Percentiles rank a stretch among this genome's conserved stretches.
Evolutionary conservation across 1,284 basidiomycete species (phyloP).

Genomic region (Ceratobasidium sp.): DNA sequence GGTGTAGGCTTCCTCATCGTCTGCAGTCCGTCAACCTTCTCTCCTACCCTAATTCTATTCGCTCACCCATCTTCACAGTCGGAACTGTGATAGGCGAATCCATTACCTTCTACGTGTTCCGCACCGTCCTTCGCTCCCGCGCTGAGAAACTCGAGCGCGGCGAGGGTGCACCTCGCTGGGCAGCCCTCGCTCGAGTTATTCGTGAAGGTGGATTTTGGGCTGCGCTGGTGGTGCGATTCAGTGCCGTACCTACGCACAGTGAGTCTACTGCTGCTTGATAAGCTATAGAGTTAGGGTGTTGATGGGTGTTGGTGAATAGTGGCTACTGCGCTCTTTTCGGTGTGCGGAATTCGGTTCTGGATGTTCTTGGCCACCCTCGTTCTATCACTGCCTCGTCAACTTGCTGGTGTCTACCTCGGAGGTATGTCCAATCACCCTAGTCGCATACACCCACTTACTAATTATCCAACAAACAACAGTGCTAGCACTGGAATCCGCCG

Average conservation of each 20-base stretch:
- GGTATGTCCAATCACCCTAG: background rate
- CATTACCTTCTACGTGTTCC: slow-evolving; percentile 34
- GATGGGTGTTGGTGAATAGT: background rate
- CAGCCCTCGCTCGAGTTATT: slow-evolving; percentile 35
- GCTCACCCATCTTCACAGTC: slow-evolving; percentile 1
- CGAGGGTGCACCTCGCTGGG: slow-evolving; percentile 18
- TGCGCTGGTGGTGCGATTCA: slow-evolving; percentile 20
- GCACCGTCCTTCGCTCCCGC: slow-evolving; percentile 33
- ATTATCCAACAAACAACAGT: background rate
- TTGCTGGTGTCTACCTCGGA: slow-evolving; percentile 43
- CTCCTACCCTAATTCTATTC: too few species aligned
- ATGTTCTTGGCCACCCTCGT: slow-evolving; percentile 31
- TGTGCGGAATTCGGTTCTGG: slow-evolving; percentile 21
- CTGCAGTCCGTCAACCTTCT: slow-evolving; percentile 19
- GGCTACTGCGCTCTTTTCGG: slow-evolving; percentile 24
- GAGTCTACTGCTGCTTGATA: background rate
- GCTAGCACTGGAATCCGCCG: slow-evolving; percentile 21
- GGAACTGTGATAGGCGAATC: slow-evolving; percentile 29
- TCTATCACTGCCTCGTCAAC: slow-evolving; percentile 33
- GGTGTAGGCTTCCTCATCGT: slow-evolving; percentile 26
- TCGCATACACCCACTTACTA: background rate
- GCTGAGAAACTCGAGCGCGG: slow-evolving; percentile 32
- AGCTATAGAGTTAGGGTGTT: too few species aligned
- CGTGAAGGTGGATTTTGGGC: slow-evolving; percentile 41
- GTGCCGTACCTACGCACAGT: slow-evolving; percentile 38